A percentile compares a stretch with the other conserved stretches of the same genome.
Conservation (phyloP, 2,329 filamentous ascomycete species). For the Scleromitrula shiraiana region DNA sequence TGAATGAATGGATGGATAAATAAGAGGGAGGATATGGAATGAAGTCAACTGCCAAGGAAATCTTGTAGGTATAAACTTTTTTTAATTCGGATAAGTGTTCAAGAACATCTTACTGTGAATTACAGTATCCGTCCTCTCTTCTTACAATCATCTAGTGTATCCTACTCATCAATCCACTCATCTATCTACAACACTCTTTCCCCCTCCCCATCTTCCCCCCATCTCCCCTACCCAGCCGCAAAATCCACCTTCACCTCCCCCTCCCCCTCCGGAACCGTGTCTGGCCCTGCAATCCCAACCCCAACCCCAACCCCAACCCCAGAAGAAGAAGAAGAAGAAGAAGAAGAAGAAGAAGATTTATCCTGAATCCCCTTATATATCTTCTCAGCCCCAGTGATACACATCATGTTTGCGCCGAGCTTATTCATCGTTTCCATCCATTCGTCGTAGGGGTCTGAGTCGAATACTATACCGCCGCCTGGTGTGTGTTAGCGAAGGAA, state of each 20-base stretch:
- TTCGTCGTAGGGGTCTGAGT: slow-evolving; percentile 85
- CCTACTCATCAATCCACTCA: too few relatives aligned
- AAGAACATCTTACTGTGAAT: too few relatives aligned
- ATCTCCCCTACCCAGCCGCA: slow-evolving; percentile 16
- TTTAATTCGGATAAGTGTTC: too few relatives aligned
- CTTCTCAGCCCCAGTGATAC: slow-evolving; percentile 77
- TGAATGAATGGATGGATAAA: too few relatives aligned
- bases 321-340: not conserved
- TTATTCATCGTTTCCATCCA: slow-evolving; percentile 98
- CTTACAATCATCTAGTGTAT: too few relatives aligned
- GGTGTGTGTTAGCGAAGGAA: not conserved
- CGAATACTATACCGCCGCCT: slow-evolving; percentile 87
- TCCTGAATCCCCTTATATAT: slow-evolving; percentile 25
- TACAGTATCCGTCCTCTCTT: too few relatives aligned
- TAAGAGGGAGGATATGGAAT: too few relatives aligned
- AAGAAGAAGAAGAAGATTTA: not conserved
- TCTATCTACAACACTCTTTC: too few relatives aligned
- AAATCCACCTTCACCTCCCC: slow-evolving; percentile 20
- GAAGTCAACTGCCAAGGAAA: too few relatives aligned
- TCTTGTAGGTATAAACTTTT: too few relatives aligned
- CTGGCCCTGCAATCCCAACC: not conserved
- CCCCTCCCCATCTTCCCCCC: too few relatives aligned
- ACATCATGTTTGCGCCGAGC: slow-evolving; percentile 79
- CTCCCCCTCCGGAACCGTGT: not conserved
- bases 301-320: too few relatives aligned